A percentile compares a stretch with the other conserved stretches of the same genome.
Conservation (phyloP, 2,329 filamentous ascomycete species). For the Macrophomina phaseolina region DNA sequence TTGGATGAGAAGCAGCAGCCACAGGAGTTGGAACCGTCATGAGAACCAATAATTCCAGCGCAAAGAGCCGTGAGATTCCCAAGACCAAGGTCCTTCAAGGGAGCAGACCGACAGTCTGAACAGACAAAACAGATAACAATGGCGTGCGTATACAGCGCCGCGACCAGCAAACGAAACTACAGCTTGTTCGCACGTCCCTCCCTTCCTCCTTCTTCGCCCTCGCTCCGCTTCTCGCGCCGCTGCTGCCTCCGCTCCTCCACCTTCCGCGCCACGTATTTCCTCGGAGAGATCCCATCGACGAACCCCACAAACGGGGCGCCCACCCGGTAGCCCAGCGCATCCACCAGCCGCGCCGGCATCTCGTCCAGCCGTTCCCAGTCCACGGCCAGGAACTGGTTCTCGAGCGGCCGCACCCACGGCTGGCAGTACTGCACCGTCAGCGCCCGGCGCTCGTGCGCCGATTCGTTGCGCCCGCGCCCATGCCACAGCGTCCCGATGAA, state of each 20-base stretch:
- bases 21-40: no score
- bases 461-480: neutral
- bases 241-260: neutral
- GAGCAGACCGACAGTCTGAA: no score
- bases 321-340: neutral
- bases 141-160: no score
- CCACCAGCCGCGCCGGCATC: neutral
- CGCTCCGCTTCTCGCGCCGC: neutral
- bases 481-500: neutral
- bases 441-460: neutral
- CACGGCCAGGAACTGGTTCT: neutral
- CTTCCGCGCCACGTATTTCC: no score
- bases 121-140: no score
- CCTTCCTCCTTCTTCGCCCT: neutral
- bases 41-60: no score
- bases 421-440: neutral
- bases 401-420: neutral
- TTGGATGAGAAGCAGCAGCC: no score
- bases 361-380: neutral
- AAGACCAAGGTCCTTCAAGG: no score
- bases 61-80: no score
- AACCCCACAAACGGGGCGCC: neutral
- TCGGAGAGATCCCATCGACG: neutral
- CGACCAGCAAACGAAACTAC: neutral
- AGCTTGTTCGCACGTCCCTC: neutral